Base-by-base conservation (phyloP, 2,329 filamentous ascomycete genomes). In the Didymellaceae sp. region DNA sequence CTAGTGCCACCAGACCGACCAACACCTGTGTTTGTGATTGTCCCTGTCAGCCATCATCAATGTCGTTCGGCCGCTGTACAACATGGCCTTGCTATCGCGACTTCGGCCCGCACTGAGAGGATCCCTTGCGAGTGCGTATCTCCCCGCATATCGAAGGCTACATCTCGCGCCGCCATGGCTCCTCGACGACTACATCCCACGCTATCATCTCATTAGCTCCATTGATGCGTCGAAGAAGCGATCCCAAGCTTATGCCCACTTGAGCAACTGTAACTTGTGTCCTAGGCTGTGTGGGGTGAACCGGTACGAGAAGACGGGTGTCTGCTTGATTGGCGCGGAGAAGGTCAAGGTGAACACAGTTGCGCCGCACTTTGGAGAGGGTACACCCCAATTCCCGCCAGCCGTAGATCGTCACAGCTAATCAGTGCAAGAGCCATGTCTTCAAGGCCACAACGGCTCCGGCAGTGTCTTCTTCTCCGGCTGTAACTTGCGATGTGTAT, bases 391-490 rank as follows among this genome's bases (percentile, higher is more conserved):
- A 2, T 18, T 2, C 21, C 17, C 14, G 4, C 21, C 22, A 13
- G 5, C 21, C 22, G 20, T 18, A 18, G 22, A 16, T 5, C 14
- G 2, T 25, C 22, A 24, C 17, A 9, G 30, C 46, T 60, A 37
- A 55, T 18, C 24, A 14, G 18, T 10, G 2, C 44, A 45, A 83
- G 86, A 95, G 69, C 88, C 90, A 0, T 94, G 89, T 68, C 84
- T 95, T 14, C 89, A 94, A 72, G 89, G 90, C 4, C 88, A 90
- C 65, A 84, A 90, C 69, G 90, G 90, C 10, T 90, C 86, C 52
- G 90, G 90, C 10, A 84, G 86, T 6, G 89, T 95, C 30, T 93
- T 93, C 75, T 92, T 94, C 77, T 86, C 83, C 6, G 89, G 89
- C 21, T 89, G 87, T 67, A 90, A 89, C 65, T 69, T 91, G 55